Conservation (phyloP, 495 filamentous ascomycete genomes). For the Aspergillus sclerotioniger region DNA sequence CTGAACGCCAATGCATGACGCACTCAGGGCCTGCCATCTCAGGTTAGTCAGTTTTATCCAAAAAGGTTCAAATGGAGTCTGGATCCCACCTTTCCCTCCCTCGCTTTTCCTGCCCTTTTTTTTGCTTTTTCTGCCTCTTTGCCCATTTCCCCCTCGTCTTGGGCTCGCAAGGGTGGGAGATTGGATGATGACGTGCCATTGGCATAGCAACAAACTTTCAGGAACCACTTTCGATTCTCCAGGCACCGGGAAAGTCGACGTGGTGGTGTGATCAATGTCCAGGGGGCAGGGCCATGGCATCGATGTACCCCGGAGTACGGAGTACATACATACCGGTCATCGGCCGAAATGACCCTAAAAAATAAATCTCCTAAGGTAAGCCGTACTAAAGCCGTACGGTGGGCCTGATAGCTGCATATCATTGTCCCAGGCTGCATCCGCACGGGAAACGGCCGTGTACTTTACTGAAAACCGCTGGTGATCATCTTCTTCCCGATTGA, state of each 20-base stretch:
- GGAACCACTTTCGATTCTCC: neutral
- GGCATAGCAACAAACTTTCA: neutral
- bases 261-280: neutral
- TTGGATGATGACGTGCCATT: neutral
- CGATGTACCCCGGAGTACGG: neutral
- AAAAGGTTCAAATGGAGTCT: neutral
- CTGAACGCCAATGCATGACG: constrained; percentile 11
- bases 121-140: neutral
- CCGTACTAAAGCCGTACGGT: constrained; percentile 1
- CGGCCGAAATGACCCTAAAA: neutral
- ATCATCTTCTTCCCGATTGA: constrained; percentile 1
- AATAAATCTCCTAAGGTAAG: neutral
- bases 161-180: constrained; percentile 3
- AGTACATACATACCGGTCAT: neutral
- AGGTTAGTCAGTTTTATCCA: constrained; percentile 3
- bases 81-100: constrained; percentile 1
- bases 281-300: neutral
- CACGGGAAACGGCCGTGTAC: neutral
- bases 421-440: neutral
- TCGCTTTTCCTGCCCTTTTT: neutral
- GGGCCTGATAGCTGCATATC: constrained; percentile 4
- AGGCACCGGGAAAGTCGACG: neutral
- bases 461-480: constrained; percentile 4
- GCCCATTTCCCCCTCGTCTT: constrained; percentile 1
- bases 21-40: neutral